Percentiles rank a stretch among this genome's conserved stretches.
These are phyloP conservation scores for Solanum arcanum DNA, from an alignment of 257 asterid species.

Conservation along the genomic window DNA sequence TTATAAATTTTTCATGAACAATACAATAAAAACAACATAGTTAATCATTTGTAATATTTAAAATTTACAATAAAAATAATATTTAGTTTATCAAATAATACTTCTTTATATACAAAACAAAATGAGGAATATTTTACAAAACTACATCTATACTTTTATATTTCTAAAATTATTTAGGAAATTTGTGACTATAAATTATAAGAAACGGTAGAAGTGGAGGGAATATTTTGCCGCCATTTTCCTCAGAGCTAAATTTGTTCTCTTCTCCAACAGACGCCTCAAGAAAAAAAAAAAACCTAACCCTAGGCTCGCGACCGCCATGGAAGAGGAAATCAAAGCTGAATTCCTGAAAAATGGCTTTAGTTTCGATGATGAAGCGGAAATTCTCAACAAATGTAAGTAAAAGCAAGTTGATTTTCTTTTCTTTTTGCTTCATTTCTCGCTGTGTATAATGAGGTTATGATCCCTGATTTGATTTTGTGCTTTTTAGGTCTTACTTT, in stretches of 20 bases:
- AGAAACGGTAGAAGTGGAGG: not conserved
- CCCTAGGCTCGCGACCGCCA: slow-evolving; percentile 16
- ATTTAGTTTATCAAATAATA: no score
- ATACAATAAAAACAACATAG: not conserved
- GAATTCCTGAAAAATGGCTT: slow-evolving; percentile 57
- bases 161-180: not conserved
- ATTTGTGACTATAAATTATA: not conserved
- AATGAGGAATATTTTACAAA: not conserved
- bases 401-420: not conserved
- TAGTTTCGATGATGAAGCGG: slow-evolving; percentile 56
- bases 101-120: not conserved
- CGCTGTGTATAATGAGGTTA: not conserved
- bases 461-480: not conserved
- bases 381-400: slow-evolving; percentile 65
- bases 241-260: not conserved
- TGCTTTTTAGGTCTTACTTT: slow-evolving; percentile 49
- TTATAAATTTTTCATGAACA: not conserved
- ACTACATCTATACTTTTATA: no score
- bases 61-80: no score
- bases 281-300: no score
- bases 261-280: not conserved
- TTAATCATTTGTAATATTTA: no score
- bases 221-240: slow-evolving; percentile 51
- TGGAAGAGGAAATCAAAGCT: slow-evolving; percentile 80
- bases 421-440: not conserved